These are phyloP conservation scores for Crithidia bombi DNA, from an alignment of 208 protist genomes.

Conservation along the genomic window DNA sequence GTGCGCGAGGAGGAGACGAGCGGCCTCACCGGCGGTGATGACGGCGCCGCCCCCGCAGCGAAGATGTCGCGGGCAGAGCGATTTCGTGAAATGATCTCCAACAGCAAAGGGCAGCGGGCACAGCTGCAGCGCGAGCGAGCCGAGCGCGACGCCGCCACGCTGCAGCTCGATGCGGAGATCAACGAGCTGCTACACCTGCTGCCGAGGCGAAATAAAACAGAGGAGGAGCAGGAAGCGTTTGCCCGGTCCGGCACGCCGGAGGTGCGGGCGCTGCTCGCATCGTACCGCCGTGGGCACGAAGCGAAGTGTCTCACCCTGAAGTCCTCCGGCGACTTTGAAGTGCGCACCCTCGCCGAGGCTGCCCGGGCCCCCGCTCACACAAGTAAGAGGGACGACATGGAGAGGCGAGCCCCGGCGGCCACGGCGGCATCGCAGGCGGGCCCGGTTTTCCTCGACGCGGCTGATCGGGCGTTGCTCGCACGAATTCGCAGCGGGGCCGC, in stretches of 20 bases:
- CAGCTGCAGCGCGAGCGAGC: constrained; percentile 71
- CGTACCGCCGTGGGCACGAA: constrained; percentile 45
- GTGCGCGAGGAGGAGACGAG: constrained; percentile 12
- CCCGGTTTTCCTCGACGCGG: constrained; percentile 27
- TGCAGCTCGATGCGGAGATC: constrained; percentile 72
- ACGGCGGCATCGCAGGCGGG: background rate
- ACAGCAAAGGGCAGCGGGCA: constrained; percentile 62
- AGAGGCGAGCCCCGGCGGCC: background rate
- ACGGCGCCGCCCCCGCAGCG: constrained; percentile 27
- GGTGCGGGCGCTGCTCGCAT: constrained; percentile 58
- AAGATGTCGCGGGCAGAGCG: constrained; percentile 63
- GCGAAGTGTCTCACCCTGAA: constrained; percentile 59
- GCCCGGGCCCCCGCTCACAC: background rate
- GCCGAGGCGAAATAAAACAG: constrained; percentile 56
- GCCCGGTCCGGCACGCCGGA: constrained; percentile 54
- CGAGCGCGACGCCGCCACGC: constrained; percentile 59
- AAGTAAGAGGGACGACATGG: background rate
- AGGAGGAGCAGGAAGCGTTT: constrained; percentile 73
- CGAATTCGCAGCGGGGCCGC: constrained; percentile 27
- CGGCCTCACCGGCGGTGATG: constrained; percentile 9
- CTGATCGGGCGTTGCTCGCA: constrained; percentile 33
- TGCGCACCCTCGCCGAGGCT: constrained; percentile 26
- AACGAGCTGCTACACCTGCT: constrained; percentile 72
- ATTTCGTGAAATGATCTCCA: constrained; percentile 72
- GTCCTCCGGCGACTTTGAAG: constrained; percentile 45